Percentiles rank a stretch among this genome's conserved stretches.
These are phyloP conservation scores for Phytophthora fragariaefolia DNA, from an alignment of 352 stramenopile genomes.

Conservation along the genomic window DNA sequence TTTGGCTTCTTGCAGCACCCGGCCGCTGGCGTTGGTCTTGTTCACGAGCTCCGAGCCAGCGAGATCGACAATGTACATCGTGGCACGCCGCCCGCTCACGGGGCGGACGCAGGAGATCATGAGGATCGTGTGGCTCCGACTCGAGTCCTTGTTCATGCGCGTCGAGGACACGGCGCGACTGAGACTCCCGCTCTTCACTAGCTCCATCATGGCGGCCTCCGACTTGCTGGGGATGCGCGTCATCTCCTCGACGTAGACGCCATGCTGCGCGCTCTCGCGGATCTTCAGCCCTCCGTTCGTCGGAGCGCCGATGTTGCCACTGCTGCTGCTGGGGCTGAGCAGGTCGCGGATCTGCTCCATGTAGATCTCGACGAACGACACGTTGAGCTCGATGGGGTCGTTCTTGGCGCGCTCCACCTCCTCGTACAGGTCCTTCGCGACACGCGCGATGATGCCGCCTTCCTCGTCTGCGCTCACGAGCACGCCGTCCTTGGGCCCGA, in stretches of 20 bases:
- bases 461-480: constrained; percentile 63
- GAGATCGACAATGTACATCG: constrained; percentile 87
- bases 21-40: constrained; percentile 83
- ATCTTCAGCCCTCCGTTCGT: constrained; percentile 67
- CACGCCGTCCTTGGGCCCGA: constrained; percentile 71
- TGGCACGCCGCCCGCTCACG: constrained; percentile 52
- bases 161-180: constrained; percentile 79
- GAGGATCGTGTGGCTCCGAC: constrained; percentile 77
- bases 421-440: constrained; percentile 59
- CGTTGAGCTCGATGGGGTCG: constrained; percentile 55
- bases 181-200: constrained; percentile 64
- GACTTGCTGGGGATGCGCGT: constrained; percentile 46
- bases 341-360: constrained; percentile 89
- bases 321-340: constrained; percentile 34
- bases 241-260: constrained; percentile 84
- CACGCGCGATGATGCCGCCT: constrained; percentile 67
- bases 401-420: constrained; percentile 38
- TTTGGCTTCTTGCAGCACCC: constrained; percentile 85
- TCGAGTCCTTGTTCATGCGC: constrained; percentile 92
- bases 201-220: constrained; percentile 62
- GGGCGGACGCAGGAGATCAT: constrained; percentile 60
- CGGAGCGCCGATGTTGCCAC: constrained; percentile 19
- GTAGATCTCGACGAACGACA: constrained; percentile 90
- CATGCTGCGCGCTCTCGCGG: constrained; percentile 67
- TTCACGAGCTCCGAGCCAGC: constrained; percentile 85